These are phyloP conservation scores for Teunomyces panamensis DNA, from an alignment of 805 yeast genomes.

Conservation along the genomic window DNA sequence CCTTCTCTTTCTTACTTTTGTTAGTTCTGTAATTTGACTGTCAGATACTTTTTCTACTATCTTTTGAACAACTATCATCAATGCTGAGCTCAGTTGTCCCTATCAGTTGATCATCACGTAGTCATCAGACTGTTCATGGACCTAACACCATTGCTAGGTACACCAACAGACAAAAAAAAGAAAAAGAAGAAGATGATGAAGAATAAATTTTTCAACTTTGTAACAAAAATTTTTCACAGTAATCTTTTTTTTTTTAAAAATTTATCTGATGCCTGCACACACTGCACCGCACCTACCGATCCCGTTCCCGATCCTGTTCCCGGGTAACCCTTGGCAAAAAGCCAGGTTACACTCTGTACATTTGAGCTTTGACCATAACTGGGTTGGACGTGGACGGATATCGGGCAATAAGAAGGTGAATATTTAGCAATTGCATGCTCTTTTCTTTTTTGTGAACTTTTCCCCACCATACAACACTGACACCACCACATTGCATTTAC, in stretches of 20 bases:
- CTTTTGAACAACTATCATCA: slow-evolving; percentile 16
- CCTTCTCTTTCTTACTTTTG: background rate
- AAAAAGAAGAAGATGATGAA: background rate
- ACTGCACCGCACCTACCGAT: background rate
- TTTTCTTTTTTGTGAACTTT: background rate
- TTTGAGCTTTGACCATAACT: no score
- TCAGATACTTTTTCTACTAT: slow-evolving; percentile 15
- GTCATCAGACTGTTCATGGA: background rate
- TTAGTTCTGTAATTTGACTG: background rate
- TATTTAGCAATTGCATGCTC: background rate
- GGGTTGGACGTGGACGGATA: no score
- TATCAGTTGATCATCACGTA: slow-evolving; percentile 15
- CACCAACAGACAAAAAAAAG: background rate
- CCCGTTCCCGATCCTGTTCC: no score
- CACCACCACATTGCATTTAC: background rate
- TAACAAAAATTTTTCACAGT: no score
- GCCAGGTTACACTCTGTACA: background rate
- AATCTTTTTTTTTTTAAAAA: no score
- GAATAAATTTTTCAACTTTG: no score
- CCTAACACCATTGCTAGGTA: background rate
- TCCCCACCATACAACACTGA: no score
- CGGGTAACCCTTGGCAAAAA: background rate
- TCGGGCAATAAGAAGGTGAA: no score
- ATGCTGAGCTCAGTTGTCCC: slow-evolving; percentile 17
- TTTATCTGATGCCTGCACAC: background rate